phyloP scores from a whole-genome alignment of 306 rosid species.

The Vigna unguiculata region DNA sequence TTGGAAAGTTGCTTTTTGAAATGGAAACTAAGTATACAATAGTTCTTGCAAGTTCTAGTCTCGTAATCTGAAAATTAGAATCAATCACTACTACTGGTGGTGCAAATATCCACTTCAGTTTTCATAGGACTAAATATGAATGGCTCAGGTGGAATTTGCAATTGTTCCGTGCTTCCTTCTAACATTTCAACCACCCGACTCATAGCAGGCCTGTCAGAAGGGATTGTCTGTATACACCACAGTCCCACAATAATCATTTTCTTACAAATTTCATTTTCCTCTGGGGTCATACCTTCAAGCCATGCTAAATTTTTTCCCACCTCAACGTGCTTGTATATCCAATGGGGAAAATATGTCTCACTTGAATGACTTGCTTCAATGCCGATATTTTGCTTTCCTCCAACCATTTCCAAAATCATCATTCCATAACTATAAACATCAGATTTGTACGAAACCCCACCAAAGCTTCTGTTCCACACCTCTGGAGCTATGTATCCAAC shows the following conservation, averaged over 20 bases:
- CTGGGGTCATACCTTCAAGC: conserved; percentile 16
- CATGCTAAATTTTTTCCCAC: not conserved
- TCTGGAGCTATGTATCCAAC: conserved; percentile 58
- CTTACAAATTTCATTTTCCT: conserved; percentile 39
- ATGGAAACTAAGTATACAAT: not conserved
- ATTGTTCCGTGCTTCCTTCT: conserved; percentile 36
- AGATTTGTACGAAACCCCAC: conserved; percentile 55
- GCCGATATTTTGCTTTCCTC: conserved; percentile 43
- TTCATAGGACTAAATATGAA: conserved; percentile 29
- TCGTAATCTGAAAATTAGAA: not conserved
- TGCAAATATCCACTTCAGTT: conserved; percentile 10
- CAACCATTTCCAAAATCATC: conserved; percentile 58
- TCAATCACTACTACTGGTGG: not conserved
- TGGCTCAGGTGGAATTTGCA: conserved; percentile 42
- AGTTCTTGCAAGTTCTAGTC: not conserved
- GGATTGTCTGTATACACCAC: conserved; percentile 41
- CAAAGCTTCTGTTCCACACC: conserved; percentile 49
- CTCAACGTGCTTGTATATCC: conserved; percentile 49
- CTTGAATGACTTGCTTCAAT: conserved; percentile 31
- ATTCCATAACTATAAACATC: conserved; percentile 63
- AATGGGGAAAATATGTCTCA: conserved; percentile 55
- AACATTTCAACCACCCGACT: conserved; percentile 46
- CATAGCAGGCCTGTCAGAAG: conserved; percentile 41
- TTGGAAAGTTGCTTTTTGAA: not conserved
- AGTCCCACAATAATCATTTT: conserved; percentile 42